Evolutionary conservation across 495 filamentous ascomycete genomes (phyloP).

Genomic region (Neurospora sp.): DNA sequence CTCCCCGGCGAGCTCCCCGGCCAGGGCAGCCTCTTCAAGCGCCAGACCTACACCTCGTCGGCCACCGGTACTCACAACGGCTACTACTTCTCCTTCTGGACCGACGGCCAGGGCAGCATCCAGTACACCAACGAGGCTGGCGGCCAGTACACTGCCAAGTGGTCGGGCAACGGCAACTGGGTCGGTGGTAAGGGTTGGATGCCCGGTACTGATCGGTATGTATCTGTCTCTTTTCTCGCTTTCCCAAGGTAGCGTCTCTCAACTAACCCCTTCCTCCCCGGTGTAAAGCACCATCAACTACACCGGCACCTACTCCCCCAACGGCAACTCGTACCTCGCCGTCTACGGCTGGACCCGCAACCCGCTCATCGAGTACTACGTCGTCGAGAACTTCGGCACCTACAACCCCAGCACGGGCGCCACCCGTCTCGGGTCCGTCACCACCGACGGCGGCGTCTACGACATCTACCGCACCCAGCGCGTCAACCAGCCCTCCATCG

Average conservation of each 20-base stretch:
- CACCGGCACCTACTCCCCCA: conserved; percentile 34
- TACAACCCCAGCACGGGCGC: conserved; percentile 45
- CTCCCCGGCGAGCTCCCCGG: conserved; percentile 30
- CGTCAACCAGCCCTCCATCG: conserved; percentile 48
- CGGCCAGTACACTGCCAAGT: conserved; percentile 46
- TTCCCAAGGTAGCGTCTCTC: neutral
- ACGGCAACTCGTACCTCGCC: conserved; percentile 36
- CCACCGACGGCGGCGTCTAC: conserved; percentile 51
- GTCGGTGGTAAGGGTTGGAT: conserved; percentile 56
- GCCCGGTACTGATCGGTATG: conserved; percentile 35
- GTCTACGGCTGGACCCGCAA: conserved; percentile 50
- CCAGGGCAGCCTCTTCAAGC: conserved; percentile 18
- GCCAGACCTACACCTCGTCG: conserved; percentile 19
- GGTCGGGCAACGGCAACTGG: conserved; percentile 47
- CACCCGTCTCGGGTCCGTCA: conserved; percentile 41
- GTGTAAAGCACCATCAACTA: conserved; percentile 33
- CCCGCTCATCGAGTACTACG: conserved; percentile 53
- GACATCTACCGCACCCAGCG: conserved; percentile 51
- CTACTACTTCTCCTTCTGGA: conserved; percentile 57
- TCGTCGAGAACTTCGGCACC: conserved; percentile 45
- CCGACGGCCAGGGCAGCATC: conserved; percentile 41
- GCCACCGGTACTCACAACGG: conserved; percentile 46
- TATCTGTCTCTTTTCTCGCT: conserved; percentile 6
- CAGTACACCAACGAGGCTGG: conserved; percentile 45
- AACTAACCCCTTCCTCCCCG: neutral